A percentile compares a stretch with the other conserved stretches of the same genome.
These are phyloP conservation scores for Cyberlindnera americana DNA, from an alignment of 805 yeast genomes.

Conservation along the genomic window DNA sequence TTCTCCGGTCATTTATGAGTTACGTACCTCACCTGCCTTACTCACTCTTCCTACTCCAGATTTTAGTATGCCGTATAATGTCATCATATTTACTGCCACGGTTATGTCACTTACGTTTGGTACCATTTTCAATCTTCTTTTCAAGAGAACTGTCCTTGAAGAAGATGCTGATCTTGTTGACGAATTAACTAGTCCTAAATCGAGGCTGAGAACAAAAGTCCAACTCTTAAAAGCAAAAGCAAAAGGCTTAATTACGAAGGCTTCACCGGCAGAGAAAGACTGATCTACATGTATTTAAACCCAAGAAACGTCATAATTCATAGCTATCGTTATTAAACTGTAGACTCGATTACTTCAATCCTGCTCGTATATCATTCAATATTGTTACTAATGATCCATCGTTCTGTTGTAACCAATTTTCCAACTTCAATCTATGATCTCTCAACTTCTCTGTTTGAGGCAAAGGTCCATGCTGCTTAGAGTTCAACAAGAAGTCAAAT, in stretches of 20 bases:
- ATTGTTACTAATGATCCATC: conserved; percentile 27
- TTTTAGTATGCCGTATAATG: conserved; percentile 98
- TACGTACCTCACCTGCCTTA: conserved; percentile 83
- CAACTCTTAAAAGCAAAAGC: conserved; percentile 1
- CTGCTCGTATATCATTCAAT: conserved; percentile 37
- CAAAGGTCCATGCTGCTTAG: conserved; percentile 35
- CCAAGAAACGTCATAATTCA: background rate
- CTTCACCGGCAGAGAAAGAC: no score
- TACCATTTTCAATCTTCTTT: conserved; percentile 71
- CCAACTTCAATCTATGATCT: conserved; percentile 36
- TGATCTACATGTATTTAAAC: no score
- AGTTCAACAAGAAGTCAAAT: conserved; percentile 62
- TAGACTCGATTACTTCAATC: conserved; percentile 12
- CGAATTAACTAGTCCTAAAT: conserved; percentile 18
- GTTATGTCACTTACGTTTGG: conserved; percentile 93
- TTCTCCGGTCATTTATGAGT: conserved; percentile 40
- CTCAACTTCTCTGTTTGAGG: conserved; percentile 41
- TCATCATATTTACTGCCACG: conserved; percentile 89
- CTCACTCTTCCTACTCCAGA: conserved; percentile 93
- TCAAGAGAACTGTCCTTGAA: conserved; percentile 70
- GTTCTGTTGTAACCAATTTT: conserved; percentile 35
- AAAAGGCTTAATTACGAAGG: background rate
- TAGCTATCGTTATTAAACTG: background rate
- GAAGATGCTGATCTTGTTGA: conserved; percentile 43
- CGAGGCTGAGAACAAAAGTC: conserved; percentile 6